phyloP scores from a whole-genome alignment of 371 early-diverging fungal genomes.

The Blakeslea trispora region DNA sequence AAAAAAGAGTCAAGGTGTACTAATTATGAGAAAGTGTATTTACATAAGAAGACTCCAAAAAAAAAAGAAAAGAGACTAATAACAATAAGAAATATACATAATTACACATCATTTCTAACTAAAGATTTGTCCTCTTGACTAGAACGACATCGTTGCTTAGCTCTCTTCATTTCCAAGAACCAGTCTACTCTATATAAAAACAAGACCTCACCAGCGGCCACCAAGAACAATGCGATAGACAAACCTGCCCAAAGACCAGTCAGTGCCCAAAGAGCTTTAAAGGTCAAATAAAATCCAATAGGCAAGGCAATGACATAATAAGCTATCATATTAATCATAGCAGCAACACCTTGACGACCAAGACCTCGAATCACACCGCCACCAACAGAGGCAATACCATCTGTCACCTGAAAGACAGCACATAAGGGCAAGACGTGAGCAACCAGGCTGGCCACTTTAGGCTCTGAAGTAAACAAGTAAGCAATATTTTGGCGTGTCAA shows the following conservation, averaged over 20 bases:
- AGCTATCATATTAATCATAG: constrained; percentile 66
- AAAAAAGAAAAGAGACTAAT: no score
- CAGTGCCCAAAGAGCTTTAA: constrained; percentile 56
- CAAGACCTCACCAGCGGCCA: constrained; percentile 42
- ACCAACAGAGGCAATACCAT: constrained; percentile 66
- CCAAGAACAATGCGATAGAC: constrained; percentile 55
- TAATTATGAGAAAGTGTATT: no score
- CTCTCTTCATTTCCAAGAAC: constrained; percentile 46
- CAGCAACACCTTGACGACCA: constrained; percentile 72
- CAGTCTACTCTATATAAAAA: constrained; percentile 51
- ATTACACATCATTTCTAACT: no score
- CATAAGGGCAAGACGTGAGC: constrained; percentile 74
- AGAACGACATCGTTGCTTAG: constrained; percentile 22
- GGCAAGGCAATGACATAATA: constrained; percentile 76
- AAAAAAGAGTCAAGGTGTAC: no score
- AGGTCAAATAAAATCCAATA: constrained; percentile 63
- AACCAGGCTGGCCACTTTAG: constrained; percentile 67
- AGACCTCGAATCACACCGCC: constrained; percentile 76
- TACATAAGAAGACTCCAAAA: no score
- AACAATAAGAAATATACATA: no score
- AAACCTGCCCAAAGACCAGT: constrained; percentile 73
- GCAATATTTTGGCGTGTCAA: constrained; percentile 55
- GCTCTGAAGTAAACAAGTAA: constrained; percentile 70
- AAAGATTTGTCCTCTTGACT: no score
- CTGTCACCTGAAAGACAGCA: constrained; percentile 81